phyloP scores from a whole-genome alignment of 345 rosid genomes.

The Populus ilicifolia region DNA sequence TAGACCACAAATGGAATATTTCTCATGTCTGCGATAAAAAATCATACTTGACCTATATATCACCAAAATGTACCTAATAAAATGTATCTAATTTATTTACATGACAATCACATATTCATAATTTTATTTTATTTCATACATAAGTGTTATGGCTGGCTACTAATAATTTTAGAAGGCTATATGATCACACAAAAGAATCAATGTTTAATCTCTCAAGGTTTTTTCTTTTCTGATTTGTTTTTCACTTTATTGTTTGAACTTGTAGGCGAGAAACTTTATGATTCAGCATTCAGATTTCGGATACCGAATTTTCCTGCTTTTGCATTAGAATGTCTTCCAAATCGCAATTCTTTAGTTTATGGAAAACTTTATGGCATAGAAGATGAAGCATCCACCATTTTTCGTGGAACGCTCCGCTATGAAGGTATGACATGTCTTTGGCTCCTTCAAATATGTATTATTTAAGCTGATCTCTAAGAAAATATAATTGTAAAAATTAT shows the following conservation, averaged over 20 bases:
- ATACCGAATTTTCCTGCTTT: slow-evolving; percentile 86
- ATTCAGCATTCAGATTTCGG: slow-evolving; percentile 59
- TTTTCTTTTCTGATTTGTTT: background rate
- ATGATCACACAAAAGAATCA: background rate
- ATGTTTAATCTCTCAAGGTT: background rate
- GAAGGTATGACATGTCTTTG: slow-evolving; percentile 51
- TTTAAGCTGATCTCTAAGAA: background rate
- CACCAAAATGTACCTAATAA: no score
- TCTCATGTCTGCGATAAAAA: background rate
- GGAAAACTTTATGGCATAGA: slow-evolving; percentile 72
- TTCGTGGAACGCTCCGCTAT: slow-evolving; percentile 91
- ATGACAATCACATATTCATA: background rate
- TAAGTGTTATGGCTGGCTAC: background rate
- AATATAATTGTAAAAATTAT: background rate
- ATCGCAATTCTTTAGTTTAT: slow-evolving; percentile 76
- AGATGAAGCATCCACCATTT: slow-evolving; percentile 73
- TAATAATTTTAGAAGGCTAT: background rate
- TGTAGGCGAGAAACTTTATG: slow-evolving; percentile 68
- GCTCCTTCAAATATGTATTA: background rate
- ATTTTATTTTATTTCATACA: background rate
- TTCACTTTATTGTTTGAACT: slow-evolving; percentile 13
- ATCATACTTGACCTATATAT: background rate
- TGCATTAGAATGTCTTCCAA: slow-evolving; percentile 88
- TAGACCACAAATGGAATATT: no score
- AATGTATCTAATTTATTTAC: background rate